Base-by-base conservation (phyloP, 495 filamentous ascomycete species). In the Amphirosellinia nigrospora region DNA sequence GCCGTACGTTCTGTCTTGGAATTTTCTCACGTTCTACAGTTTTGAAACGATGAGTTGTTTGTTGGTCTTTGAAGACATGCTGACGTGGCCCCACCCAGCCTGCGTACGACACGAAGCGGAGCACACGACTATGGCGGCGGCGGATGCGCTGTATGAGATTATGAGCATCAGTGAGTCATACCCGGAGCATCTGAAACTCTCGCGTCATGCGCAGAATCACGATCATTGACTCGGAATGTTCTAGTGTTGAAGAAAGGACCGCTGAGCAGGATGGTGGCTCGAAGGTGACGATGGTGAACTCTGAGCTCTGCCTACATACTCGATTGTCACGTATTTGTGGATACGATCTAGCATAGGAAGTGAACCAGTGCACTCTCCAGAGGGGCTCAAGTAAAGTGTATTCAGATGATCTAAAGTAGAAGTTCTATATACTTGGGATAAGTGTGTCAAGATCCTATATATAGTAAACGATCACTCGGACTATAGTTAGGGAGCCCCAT, bases 21-120 rank as follows among this genome's bases (percentile, higher is more conserved):
- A 8, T 58, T 21, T 10, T 58, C 8, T 21, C 38, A 4, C 36
- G 10, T 36, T 36, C 46, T 28, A 1, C 6, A 7, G 8, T 6
- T 46, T 46, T 28, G 19, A 9, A 26, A 23, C 11, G 6, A 19
- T 66, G 21, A n/a, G 3, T 16, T 58, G 8, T 58, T 53, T 26
- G 34, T 15, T 59, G 34, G 23, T 10, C 15, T 6, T 26, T 55
- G 60, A 53, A 21, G 4, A n/a, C 26, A 43, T 43, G 32, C 53
- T 72, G 45, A 73, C 21, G 45, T 16, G 45, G 16, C 32, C 10
- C 87, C 92, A 71, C 93, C 10, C 87, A 92, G 72, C 93, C 93
- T 9, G 92, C 93, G 4, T 96, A 97, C 78, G 93, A 96, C 77
- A 93, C 92, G 36, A 91, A 90, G 93, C 91, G 1, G 93, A 97